These are phyloP conservation scores for Penicillium sp. DNA, from an alignment of 2,329 filamentous ascomycete species.

Conservation along the genomic window DNA sequence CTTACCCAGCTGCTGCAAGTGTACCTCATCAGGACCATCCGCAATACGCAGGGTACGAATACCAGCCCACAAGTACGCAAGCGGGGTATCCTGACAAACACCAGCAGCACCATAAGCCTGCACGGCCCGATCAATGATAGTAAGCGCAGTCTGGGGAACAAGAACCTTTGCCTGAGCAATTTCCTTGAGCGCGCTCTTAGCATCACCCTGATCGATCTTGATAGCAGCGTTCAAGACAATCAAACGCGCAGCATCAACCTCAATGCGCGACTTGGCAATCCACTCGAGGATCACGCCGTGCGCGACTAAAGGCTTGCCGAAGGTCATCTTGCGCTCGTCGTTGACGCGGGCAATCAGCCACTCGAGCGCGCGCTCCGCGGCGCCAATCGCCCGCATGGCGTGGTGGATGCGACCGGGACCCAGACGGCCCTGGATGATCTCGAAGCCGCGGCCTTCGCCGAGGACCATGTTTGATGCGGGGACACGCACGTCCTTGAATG, in stretches of 20 bases:
- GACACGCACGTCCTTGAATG: slow-evolving; percentile 85
- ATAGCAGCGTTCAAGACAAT: slow-evolving; percentile 91
- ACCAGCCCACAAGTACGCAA: slow-evolving; percentile 77
- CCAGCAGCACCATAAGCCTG: slow-evolving; percentile 90
- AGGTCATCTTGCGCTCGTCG: slow-evolving; percentile 84
- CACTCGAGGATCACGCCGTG: slow-evolving; percentile 96
- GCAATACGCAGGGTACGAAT: slow-evolving; percentile 81
- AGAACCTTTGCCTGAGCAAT: slow-evolving; percentile 95
- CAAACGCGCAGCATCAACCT: slow-evolving; percentile 88
- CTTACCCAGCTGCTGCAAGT: slow-evolving; percentile 59
- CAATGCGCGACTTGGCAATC: slow-evolving; percentile 86
- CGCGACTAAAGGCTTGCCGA: slow-evolving; percentile 79
- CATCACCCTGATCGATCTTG: slow-evolving; percentile 84
- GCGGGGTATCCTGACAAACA: slow-evolving; percentile 88
- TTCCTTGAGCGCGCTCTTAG: slow-evolving; percentile 86
- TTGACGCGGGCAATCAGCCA: slow-evolving; percentile 95
- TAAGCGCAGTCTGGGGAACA: slow-evolving; percentile 75
- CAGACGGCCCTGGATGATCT: slow-evolving; percentile 96
- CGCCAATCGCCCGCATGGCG: slow-evolving; percentile 91
- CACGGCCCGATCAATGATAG: slow-evolving; percentile 89
- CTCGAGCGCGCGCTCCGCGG: slow-evolving; percentile 85
- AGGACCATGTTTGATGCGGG: slow-evolving; percentile 81
- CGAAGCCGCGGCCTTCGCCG: slow-evolving; percentile 90
- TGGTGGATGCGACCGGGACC: slow-evolving; percentile 97
- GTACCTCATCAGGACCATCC: slow-evolving; percentile 96